These are phyloP conservation scores for Borealophlyctis nickersoniae DNA, from an alignment of 192 early-diverging fungal species.

Conservation along the genomic window DNA sequence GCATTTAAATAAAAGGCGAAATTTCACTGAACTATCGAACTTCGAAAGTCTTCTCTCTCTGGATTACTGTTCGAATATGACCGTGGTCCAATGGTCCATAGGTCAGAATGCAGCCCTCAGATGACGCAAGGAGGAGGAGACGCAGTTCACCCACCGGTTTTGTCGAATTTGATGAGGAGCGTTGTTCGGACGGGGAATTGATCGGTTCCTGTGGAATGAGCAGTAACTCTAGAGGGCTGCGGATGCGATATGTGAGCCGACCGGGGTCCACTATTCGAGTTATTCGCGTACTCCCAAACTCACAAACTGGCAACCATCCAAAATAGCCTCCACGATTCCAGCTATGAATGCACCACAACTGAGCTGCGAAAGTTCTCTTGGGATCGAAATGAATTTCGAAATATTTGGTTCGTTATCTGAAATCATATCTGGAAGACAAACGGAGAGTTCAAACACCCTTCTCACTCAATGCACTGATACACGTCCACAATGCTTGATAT, in stretches of 20 bases:
- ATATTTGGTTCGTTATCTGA: constrained; percentile 95
- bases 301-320: constrained; percentile 89
- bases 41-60: constrained; percentile 32
- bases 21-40: too few species aligned
- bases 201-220: constrained; percentile 86
- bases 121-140: neutral
- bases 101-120: neutral
- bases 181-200: constrained; percentile 87
- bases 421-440: constrained; percentile 82
- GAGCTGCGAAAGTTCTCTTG: constrained; percentile 87
- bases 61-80: constrained; percentile 23
- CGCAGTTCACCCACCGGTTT: constrained; percentile 27
- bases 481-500: neutral
- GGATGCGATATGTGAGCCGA: neutral
- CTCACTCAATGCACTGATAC: neutral
- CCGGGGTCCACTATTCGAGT: neutral
- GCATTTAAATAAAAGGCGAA: too few species aligned
- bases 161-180: constrained; percentile 93
- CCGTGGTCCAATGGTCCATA: neutral
- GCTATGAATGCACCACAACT: constrained; percentile 94
- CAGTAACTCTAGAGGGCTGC: constrained; percentile 82
- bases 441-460: neutral
- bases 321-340: constrained; percentile 92
- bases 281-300: constrained; percentile 20
- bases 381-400: constrained; percentile 88